phyloP scores from a whole-genome alignment of 163 green algal species.

The Scenedesmus sp. region DNA sequence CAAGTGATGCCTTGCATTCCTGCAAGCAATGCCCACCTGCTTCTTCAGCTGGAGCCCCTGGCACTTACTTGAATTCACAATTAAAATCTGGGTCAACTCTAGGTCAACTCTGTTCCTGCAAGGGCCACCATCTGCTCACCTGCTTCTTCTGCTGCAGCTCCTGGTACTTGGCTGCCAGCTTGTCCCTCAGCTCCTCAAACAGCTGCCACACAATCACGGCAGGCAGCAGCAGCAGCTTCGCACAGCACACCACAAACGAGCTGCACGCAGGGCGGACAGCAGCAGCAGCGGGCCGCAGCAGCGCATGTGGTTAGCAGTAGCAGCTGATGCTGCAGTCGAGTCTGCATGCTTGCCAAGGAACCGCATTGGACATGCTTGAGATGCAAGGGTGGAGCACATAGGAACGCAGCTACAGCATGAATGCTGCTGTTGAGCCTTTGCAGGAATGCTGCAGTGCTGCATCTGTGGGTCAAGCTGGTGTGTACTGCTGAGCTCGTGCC shows the following conservation, averaged over 20 bases:
- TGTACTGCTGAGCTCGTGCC: not conserved
- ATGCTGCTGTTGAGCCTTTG: no score
- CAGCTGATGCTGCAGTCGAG: not conserved
- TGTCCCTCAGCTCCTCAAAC: constrained; percentile 49
- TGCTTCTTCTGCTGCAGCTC: constrained; percentile 42
- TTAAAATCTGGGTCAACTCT: no score
- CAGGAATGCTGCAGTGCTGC: not conserved
- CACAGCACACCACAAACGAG: constrained; percentile 38
- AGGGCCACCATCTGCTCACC: not conserved
- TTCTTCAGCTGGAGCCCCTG: no score
- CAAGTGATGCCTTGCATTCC: no score
- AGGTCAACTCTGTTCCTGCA: not conserved
- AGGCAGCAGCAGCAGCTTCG: constrained; percentile 51
- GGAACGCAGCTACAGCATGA: no score
- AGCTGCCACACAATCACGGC: constrained; percentile 47
- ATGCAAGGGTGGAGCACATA: no score
- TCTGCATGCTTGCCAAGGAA: no score
- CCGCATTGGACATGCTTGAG: no score
- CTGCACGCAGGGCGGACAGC: not conserved
- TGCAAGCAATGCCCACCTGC: no score
- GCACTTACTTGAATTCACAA: no score
- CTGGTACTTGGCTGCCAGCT: constrained; percentile 46
- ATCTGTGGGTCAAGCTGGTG: not conserved
- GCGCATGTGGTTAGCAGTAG: not conserved
- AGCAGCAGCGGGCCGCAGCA: not conserved